phyloP scores from a whole-genome alignment of 73 alveolate species.

The Breviolum minutum region DNA sequence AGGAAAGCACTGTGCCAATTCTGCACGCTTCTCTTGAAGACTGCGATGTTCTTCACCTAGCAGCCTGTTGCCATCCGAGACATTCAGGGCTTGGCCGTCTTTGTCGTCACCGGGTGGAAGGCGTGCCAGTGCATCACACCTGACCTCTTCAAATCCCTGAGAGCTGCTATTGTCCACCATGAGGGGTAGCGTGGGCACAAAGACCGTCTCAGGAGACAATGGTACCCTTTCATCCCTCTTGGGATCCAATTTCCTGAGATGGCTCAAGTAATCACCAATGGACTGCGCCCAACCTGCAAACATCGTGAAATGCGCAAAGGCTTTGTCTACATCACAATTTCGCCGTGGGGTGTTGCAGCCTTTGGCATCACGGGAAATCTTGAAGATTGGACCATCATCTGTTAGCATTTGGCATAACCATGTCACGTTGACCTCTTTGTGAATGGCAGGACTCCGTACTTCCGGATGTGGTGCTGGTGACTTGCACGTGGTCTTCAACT shows the following conservation, averaged over 20 bases:
- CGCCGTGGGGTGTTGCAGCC: slow-evolving; percentile 83
- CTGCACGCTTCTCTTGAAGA: slow-evolving; percentile 7
- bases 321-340: slow-evolving; percentile 70
- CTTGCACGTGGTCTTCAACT: slow-evolving; percentile 71
- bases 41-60: slow-evolving; percentile 27
- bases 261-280: slow-evolving; percentile 9
- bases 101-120: not conserved
- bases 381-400: slow-evolving; percentile 7
- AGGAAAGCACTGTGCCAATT: not conserved
- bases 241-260: not conserved
- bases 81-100: slow-evolving; percentile 18
- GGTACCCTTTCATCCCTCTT: not conserved
- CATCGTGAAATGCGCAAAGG: slow-evolving; percentile 87
- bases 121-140: not conserved
- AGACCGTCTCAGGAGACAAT: not conserved
- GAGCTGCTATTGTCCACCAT: not conserved
- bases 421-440: slow-evolving; percentile 70
- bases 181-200: slow-evolving; percentile 13
- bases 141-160: not conserved
- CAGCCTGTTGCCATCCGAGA: slow-evolving; percentile 43
- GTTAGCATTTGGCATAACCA: slow-evolving; percentile 47
- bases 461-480: slow-evolving; percentile 82
- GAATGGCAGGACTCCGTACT: slow-evolving; percentile 29
- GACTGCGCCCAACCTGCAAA: slow-evolving; percentile 59
- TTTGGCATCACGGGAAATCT: slow-evolving; percentile 40